Base-by-base conservation (phyloP, 1,139 yeast species). In the Arxiozyma telluris region DNA sequence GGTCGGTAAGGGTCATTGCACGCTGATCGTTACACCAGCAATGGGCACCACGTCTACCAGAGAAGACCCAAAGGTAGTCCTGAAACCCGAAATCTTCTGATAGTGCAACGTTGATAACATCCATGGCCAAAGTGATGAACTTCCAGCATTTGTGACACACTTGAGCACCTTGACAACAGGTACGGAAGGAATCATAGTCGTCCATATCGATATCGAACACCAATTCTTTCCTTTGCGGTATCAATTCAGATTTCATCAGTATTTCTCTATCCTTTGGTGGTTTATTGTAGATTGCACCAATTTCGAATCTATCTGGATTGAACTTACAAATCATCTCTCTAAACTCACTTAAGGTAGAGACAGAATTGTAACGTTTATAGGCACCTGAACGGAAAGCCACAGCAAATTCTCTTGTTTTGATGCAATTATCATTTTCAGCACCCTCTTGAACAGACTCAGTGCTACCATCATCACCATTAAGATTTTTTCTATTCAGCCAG, bases 41-140 rank as follows among this genome's bases (percentile, higher is more conserved):
- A 76, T 93, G 99, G 27, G 96, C 96, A 70, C 99, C 99, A 78
- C 99, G 87, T 75, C 99, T 84, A 50, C 99, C 99, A 0, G 97
- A 89, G 67, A 89, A 93, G 2, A 93, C 96, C 98, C 98, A 93
- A 49, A 93, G 75, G 66, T 90, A 74, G 68, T 89, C 84, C 54
- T 83, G 73, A 69, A 89, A 91, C 0, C 97, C 98, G 71, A 94
- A 93, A 70, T 93, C 98, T 51, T 89, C 88, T 54, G 81, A 74
- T 54, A 93, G 74, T 0, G 96, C 85, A 1, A 71, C 66, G 56
- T 87, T 90, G 56, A 94, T 73, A 48, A 91, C 81, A 62, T 82
- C 78, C 55, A 91, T 80, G 1, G 98, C 96, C 25, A 90, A 82
- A n/a, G 87, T 83, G 59, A 93, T 88, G 66, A 90, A 93, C 58